Percentiles rank a stretch among this genome's conserved stretches.
phyloP scores from a whole-genome alignment of 2,329 filamentous ascomycete genomes.

The Ceratocystis harringtonii region DNA sequence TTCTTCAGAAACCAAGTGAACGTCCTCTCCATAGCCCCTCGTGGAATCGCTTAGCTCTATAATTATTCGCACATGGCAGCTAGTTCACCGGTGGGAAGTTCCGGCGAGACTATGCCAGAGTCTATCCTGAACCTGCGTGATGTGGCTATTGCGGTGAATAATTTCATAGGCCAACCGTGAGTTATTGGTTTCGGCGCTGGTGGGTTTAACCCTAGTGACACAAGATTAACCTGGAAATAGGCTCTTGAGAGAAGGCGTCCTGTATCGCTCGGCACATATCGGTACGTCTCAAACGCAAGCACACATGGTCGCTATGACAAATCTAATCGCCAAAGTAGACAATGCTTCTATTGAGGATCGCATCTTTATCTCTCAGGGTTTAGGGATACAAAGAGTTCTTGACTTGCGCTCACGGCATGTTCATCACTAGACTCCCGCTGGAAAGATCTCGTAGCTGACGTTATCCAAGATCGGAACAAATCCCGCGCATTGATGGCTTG shows the following conservation, averaged over 20 bases:
- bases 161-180: constrained; percentile 40
- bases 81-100: not conserved
- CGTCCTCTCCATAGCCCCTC: not conserved
- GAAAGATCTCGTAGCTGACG: not conserved
- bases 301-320: not conserved
- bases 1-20: not conserved
- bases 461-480: constrained; percentile 1
- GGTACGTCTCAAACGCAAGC: constrained; percentile 25
- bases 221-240: constrained; percentile 22
- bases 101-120: not conserved
- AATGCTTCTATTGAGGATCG: constrained; percentile 55
- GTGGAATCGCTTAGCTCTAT: not conserved
- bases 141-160: constrained; percentile 53
- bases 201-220: not conserved
- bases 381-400: constrained; percentile 56
- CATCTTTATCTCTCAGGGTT: constrained; percentile 39
- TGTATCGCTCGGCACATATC: constrained; percentile 54
- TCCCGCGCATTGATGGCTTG: constrained; percentile 1
- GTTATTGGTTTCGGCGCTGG: constrained; percentile 17
- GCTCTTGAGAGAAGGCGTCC: constrained; percentile 42
- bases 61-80: not conserved
- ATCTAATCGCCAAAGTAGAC: constrained; percentile 31
- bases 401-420: constrained; percentile 62
- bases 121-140: constrained; percentile 61
- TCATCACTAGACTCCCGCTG: not conserved